Base-by-base conservation (phyloP, 1,139 yeast species). In the Geotrichum phurueaensis region DNA sequence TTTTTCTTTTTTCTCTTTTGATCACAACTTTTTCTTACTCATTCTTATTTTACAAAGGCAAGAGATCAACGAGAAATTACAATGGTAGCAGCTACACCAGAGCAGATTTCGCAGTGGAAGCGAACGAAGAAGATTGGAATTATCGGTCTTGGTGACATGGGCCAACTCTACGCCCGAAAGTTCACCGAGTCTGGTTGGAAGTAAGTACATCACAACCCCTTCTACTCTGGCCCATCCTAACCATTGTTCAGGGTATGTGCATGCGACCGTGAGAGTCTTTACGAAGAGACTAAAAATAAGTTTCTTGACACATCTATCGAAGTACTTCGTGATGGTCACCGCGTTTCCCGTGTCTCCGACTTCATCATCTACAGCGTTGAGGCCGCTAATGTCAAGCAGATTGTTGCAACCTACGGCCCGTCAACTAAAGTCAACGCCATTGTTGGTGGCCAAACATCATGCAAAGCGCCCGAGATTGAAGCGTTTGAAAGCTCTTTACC, bases 371-470 rank as follows among this genome's bases (percentile, higher is more conserved):
- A 91, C 77, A 85, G 92, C 64, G 97, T 92, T 2, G 98, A 92
- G 71, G 75, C 76, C 4, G 96, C 86, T 67, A 83, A 84, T 69
- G 86, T 94, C 56, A 84, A 79, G 57, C 79, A 80, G 63, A 88
- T 92, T 53, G 96, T 91, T 6, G 70, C 83, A 5, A 57, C 76
- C 45, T 94, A 91, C 72, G 97, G 96, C 0, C 95, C 96, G 0
- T 81, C 97, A 0, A 86, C 97, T 3, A 94, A 91, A 72, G 76
- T 83, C 18, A 96, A 96, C 2, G 87, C 96, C 3, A 83, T 91
- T 57, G 96, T 94, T 12, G 99, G 99, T n/a, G 99, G 99, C 4
- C 99, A 94, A 73, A 92, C 99, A 0, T 89, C 96, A 5, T 94
- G 98, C 76, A 94, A 94, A 71, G 86, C 84, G 22, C 96, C 96